Base-by-base conservation (phyloP, 805 yeast genomes). In the Yarrowia bubula region DNA sequence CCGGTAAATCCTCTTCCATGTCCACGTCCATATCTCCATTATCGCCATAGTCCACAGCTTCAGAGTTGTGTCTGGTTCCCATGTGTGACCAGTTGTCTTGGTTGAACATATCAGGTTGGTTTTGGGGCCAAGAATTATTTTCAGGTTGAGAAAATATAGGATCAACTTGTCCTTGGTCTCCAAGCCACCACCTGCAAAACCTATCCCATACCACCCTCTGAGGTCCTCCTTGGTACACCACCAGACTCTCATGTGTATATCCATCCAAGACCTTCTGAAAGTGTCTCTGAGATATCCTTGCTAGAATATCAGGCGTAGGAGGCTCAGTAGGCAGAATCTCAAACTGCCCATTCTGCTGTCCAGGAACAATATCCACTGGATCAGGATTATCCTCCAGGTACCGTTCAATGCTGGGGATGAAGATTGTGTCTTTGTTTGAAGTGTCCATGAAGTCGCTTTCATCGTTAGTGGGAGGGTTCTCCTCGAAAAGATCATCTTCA, bases 401-500 rank as follows among this genome's bases (percentile, higher is more conserved):
- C 14, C 66, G 67, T 61, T 71, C 73, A 8, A 71, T 69, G 31
- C 69, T 67, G 14, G 70, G 69, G 32, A 71, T 70, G 66, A 67
- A 71, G n/a, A 71, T 67, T 1, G 70, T 68, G 46, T 67, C 57
- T 17, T 67, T 55, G 15, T 58, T 65, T 18, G 66, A 63, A 1
- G 66, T 67, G 47, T 69, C 72, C 72, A 70, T 70, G 14, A 38
- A 43, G 32, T 65, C 69, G 32, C 35, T 18, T 39, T 47, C 63
- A 8, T 51, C 35, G 15, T 37, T 13, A 8, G 8, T 14, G 8
- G 11, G 11, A 6, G 41, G 55, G 13, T 33, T 48, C 17, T 48
- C 55, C 31, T 48, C 43, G 10, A 51, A 51, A 5, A 51, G 33
- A 38, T 51, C 58, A 3, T 51, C 58, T n/a, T 51, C 58, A n/a